Percentiles rank a stretch among this genome's conserved stretches.
These are phyloP conservation scores for Colletotrichum sp. DNA, from an alignment of 2,329 filamentous ascomycete genomes.

Conservation along the genomic window DNA sequence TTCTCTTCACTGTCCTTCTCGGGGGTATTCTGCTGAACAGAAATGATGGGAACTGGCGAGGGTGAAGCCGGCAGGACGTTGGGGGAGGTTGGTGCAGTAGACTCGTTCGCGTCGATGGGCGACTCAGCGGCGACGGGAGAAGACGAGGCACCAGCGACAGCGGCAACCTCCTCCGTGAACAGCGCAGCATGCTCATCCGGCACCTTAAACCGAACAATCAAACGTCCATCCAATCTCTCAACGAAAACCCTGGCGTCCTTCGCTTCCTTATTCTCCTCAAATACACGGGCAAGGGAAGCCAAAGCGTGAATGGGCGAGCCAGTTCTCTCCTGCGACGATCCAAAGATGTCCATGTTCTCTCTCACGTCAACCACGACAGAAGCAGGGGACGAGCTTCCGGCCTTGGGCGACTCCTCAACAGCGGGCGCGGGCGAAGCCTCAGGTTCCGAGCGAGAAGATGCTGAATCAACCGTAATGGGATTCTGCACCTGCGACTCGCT, in stretches of 20 bases:
- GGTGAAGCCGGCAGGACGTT: neutral
- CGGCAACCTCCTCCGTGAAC: neutral
- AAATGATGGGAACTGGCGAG: neutral
- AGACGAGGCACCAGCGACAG: neutral
- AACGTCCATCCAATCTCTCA: neutral
- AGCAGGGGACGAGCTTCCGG: neutral
- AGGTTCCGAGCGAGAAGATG: neutral
- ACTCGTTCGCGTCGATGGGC: neutral
- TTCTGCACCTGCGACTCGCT: neutral
- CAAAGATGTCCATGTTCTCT: constrained; percentile 18
- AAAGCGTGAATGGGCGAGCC: neutral
- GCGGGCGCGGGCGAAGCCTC: neutral
- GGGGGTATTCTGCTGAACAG: neutral
- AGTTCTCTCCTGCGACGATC: constrained; percentile 4
- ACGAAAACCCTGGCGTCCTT: constrained; percentile 1
- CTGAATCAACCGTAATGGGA: constrained; percentile 2
- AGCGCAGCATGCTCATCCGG: neutral
- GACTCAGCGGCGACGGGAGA: neutral
- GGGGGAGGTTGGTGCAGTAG: neutral
- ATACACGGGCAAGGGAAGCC: neutral
- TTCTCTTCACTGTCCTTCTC: neutral
- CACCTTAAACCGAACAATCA: constrained; percentile 21
- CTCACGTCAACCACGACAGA: constrained; percentile 8
- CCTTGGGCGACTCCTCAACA: neutral
- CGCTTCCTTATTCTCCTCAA: neutral